Percentiles rank a stretch among this genome's conserved stretches.
phyloP scores from a whole-genome alignment of 2,329 filamentous ascomycete genomes.

The Phaeosphaeriaceae sp. region DNA sequence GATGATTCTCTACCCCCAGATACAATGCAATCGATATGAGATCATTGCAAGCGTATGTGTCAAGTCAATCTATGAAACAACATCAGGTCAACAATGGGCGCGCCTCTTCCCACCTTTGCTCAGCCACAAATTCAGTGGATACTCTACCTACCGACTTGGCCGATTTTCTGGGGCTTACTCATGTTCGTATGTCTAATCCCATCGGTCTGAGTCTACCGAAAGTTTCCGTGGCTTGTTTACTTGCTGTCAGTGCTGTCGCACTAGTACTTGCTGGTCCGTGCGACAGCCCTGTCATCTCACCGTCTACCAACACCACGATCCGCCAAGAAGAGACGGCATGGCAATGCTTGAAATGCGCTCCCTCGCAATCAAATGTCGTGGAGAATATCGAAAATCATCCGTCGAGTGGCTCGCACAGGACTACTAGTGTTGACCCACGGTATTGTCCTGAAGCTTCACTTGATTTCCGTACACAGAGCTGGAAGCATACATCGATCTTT shows the following conservation, averaged over 20 bases:
- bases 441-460: neutral
- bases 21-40: constrained; percentile 36
- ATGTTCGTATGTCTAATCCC: neutral
- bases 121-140: neutral
- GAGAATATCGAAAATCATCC: neutral
- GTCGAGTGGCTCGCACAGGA: neutral
- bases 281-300: constrained; percentile 28
- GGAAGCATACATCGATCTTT: neutral
- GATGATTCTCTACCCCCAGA: constrained; percentile 41
- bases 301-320: constrained; percentile 1
- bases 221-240: constrained; percentile 31
- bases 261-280: constrained; percentile 30
- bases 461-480: neutral
- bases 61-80: neutral
- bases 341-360: neutral
- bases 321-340: neutral
- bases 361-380: neutral
- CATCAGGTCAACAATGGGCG: neutral
- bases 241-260: constrained; percentile 20
- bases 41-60: neutral
- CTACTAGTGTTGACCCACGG: neutral
- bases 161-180: neutral
- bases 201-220: constrained; percentile 12
- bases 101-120: neutral
- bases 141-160: neutral